Evolutionary conservation across 176 grass and related monocot genomes (phyloP), one percentile per base, ranked within the genome.

Genomic region (Aegilops tauschii): DNA sequence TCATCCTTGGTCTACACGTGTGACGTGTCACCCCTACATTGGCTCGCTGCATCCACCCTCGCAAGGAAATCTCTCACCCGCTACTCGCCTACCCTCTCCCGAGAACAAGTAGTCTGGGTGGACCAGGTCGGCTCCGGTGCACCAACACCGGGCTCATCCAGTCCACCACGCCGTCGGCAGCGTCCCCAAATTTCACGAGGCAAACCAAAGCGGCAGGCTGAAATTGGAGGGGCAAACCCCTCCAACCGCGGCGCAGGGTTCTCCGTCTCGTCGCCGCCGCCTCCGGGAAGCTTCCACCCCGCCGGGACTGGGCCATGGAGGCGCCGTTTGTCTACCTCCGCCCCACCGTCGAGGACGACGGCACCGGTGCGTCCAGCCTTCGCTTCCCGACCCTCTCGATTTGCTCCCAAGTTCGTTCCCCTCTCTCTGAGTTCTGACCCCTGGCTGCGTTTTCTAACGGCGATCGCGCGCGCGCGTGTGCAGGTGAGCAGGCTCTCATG

Each of bases 1-100:
- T 76, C 73, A 27, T 76, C 44, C 73, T 76, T 31, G 13, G 8
- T 20, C 42, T 52, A 52, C 73, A 76, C 73, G 73, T 76, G 73
- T 76, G 42, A 76, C 73, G 73, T 76, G 73, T 76, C 45, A 2
- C 17, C 0, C 27, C 13, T 30, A 14, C 29, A 30, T n/a, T 23
- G 37, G 69, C 69, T 11, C 1, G 0, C 69, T 11, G 6, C 12
- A 40, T 42, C 44, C 25, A 12, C 36, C 20, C 35, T 37, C 12
- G 21, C 37, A n/a, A 39, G 34, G 34, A n/a, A 71, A 73, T 20
- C 21, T 73, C 16, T 27, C 25, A 62, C 21, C 59, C 21, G 59
- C 59, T 62, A 62, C 21, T 62, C 18, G 9, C 59, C 59, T n/a
- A 61, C 21, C 9, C 10, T n/a, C 58, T 61, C 8, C 21, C 21